Percentiles rank a stretch among this genome's conserved stretches.
Conservation (phyloP, 2,329 filamentous ascomycete species). For the Orbilia oligospora region DNA sequence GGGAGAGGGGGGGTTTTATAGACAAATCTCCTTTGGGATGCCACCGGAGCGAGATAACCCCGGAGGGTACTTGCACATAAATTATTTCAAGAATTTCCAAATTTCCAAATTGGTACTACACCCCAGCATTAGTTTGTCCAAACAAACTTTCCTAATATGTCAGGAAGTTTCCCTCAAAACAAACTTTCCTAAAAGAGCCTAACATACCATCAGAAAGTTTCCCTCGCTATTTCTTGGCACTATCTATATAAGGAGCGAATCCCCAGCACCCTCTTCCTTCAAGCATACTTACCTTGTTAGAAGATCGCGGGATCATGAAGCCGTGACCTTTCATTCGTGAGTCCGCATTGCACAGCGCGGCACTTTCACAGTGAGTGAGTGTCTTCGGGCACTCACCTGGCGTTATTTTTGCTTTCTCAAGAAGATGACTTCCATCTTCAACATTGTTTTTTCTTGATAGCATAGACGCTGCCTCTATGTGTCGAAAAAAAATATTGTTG, state of each 20-base stretch:
- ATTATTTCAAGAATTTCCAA: no score
- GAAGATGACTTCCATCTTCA: background rate
- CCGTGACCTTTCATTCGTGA: constrained; percentile 1
- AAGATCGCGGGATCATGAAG: constrained; percentile 9
- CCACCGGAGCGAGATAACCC: no score
- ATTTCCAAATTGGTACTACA: no score
- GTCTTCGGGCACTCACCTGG: constrained; percentile 14
- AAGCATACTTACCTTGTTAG: constrained; percentile 24
- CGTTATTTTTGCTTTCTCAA: constrained; percentile 18
- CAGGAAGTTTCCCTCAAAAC: background rate
- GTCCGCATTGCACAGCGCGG: constrained; percentile 30
- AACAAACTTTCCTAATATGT: background rate
- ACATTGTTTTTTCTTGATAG: background rate
- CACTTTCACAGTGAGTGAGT: background rate
- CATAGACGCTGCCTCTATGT: background rate
- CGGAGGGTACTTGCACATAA: no score
- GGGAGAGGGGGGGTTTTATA: no score
- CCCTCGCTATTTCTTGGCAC: background rate
- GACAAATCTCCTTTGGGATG: no score
- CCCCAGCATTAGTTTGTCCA: background rate
- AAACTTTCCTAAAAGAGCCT: no score
- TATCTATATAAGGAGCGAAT: background rate
- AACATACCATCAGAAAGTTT: no score
- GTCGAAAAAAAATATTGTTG: background rate
- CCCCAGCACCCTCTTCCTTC: background rate